phyloP scores from a whole-genome alignment of 2,329 filamentous ascomycete genomes.

The Hymenoscyphus albidus region DNA sequence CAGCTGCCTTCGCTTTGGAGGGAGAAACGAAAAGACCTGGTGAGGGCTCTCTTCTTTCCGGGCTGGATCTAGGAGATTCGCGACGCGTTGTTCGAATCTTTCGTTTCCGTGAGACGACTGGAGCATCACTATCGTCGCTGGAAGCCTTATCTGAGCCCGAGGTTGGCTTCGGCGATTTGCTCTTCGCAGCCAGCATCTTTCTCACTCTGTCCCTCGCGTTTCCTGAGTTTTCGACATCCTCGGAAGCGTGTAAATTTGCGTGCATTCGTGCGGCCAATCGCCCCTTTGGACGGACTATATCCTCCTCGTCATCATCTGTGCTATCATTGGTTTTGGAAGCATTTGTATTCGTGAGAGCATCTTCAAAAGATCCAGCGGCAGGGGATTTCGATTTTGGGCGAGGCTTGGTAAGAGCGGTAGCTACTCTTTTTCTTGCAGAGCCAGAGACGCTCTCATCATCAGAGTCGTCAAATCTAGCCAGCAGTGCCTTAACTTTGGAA shows the following conservation, averaged over 20 bases:
- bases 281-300: conserved; percentile 54
- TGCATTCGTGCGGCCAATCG: conserved; percentile 63
- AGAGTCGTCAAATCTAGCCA: conserved; percentile 49
- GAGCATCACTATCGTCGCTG: conserved; percentile 25
- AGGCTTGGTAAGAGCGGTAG: conserved; percentile 15
- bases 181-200: conserved; percentile 40
- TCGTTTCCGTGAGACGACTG: conserved; percentile 28
- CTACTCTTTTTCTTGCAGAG: conserved; percentile 24
- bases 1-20: conserved; percentile 27
- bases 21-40: conserved; percentile 43
- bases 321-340: conserved; percentile 9
- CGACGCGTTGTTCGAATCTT: conserved; percentile 24
- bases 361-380: conserved; percentile 6
- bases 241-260: conserved; percentile 29
- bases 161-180: conserved; percentile 32
- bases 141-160: conserved; percentile 36
- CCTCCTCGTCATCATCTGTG: conserved; percentile 44
- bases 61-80: conserved; percentile 25
- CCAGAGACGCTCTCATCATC: conserved; percentile 34
- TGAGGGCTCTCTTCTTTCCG: conserved; percentile 24
- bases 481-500: conserved; percentile 52
- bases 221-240: conserved; percentile 15
- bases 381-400: conserved; percentile 13
- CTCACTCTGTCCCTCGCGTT: conserved; percentile 42
- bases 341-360: conserved; percentile 4